Percentiles rank a stretch among this genome's conserved stretches.
Evolutionary conservation across 1,139 yeast species (phyloP).

Genomic region (Komagataea norvegica): DNA sequence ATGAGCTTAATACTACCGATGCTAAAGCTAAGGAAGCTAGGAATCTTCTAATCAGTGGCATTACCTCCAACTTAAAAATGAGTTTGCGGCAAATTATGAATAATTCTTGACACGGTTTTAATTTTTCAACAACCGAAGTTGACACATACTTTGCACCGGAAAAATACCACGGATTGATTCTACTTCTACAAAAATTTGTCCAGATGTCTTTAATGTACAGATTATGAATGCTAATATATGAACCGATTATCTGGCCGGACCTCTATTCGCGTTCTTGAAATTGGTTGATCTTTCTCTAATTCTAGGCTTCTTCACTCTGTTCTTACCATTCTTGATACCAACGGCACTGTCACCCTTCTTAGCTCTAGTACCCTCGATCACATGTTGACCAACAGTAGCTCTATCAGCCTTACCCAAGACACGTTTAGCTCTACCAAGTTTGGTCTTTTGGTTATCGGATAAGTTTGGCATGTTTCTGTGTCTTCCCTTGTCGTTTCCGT

Average conservation of each 20-base stretch:
- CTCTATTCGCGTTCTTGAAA: slow-evolving; percentile 20
- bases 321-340: slow-evolving; percentile 54
- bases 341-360: slow-evolving; percentile 55
- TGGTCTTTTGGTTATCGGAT: slow-evolving; percentile 65
- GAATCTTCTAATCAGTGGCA: neutral
- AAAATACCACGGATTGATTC: no score
- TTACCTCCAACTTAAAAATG: neutral
- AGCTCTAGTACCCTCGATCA: slow-evolving; percentile 82
- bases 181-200: neutral
- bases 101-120: neutral
- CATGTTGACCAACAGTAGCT: slow-evolving; percentile 51
- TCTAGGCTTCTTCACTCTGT: slow-evolving; percentile 55
- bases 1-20: neutral
- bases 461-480: slow-evolving; percentile 28
- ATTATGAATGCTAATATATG: neutral
- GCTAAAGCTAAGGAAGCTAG: neutral
- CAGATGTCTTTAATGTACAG: neutral
- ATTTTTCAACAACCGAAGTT: neutral
- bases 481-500: slow-evolving; percentile 3
- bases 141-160: slow-evolving; percentile 2
- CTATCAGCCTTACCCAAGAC: slow-evolving; percentile 79
- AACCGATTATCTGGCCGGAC: neutral
- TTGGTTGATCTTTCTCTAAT: slow-evolving; percentile 27
- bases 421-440: slow-evolving; percentile 72
- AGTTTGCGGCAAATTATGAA: neutral